These are phyloP conservation scores for Baeospora myosura DNA, from an alignment of 1,284 basidiomycete genomes.

Conservation along the genomic window DNA sequence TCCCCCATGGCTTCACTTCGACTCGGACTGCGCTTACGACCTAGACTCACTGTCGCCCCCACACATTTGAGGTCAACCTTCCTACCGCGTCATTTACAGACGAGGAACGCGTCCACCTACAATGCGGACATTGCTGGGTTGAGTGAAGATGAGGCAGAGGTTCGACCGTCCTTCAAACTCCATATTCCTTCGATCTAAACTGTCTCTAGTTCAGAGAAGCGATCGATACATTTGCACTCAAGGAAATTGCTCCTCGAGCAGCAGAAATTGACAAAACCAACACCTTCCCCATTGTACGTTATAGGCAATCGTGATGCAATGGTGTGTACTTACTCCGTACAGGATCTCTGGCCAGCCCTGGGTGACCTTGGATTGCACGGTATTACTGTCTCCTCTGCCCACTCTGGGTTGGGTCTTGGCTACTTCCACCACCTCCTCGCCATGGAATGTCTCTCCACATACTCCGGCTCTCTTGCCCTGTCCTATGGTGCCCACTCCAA, in stretches of 20 bases:
- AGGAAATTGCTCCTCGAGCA: slow-evolving; percentile 76
- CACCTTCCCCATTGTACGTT: slow-evolving; percentile 64
- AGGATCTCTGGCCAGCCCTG: slow-evolving; percentile 87
- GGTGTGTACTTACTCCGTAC: slow-evolving; percentile 8
- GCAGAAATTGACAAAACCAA: slow-evolving; percentile 80
- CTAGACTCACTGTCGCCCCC: too few relatives aligned
- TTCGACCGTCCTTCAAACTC: slow-evolving; percentile 21
- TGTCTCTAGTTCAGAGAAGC: slow-evolving; percentile 67
- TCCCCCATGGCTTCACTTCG: too few relatives aligned
- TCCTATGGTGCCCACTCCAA: slow-evolving; percentile 95
- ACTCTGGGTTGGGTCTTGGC: slow-evolving; percentile 73
- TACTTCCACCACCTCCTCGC: slow-evolving; percentile 87
- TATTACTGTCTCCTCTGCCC: slow-evolving; percentile 75
- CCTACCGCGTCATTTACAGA: too few relatives aligned
- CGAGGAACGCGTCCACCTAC: slow-evolving; percentile 53
- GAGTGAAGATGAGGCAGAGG: slow-evolving; percentile 78
- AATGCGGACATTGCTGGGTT: slow-evolving; percentile 76
- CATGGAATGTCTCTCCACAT: slow-evolving; percentile 88
- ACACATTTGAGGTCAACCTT: too few relatives aligned
- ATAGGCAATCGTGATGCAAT: slow-evolving; percentile 3
- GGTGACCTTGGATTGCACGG: slow-evolving; percentile 83
- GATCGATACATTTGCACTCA: slow-evolving; percentile 70
- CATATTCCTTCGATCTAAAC: neutral
- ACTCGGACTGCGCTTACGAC: too few relatives aligned
- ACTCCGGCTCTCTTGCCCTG: slow-evolving; percentile 85